Base-by-base conservation (phyloP, 495 filamentous ascomycete species). In the Thermothielavioides terrestris region DNA sequence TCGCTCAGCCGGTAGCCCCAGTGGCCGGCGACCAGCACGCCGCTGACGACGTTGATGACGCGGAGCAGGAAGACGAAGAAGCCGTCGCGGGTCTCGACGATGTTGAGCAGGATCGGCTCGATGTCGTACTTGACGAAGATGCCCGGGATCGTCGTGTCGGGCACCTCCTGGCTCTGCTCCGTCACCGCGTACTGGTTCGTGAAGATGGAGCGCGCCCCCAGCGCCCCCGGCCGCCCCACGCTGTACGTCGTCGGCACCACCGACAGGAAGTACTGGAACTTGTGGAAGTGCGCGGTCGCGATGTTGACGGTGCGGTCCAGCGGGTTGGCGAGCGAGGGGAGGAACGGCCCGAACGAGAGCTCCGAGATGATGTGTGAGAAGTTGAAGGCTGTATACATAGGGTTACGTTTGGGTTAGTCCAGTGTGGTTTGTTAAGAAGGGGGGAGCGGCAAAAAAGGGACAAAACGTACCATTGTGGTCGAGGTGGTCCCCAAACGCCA, bases 41-140 rank as follows among this genome's bases (percentile, higher is more conserved):
- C 80, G 43, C 73, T 76, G 12, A 83, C 60, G 27, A 83, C 68
- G 58, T 83, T 78, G 17, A 79, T 80, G 27, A 94, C 64, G 61
- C 90, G 78, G 56, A 99, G 76, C 30, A 89, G 31, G 59, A 97
- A 77, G 20, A 75, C 70, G 47, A 94, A 64, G 46, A 96, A 74
- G 15, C 84, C 74, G 34, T 80, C 82, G 56, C 91, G 75, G 59
- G 83, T 81, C 70, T 96, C 92, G 54, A 83, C 83, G 45, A 99
- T 81, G 21, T 83, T 81, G 25, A 99, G 71, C 57, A 88, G 64
- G 58, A 99, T 91, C 4, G 92, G 92, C 78, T 99, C 92, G 62
- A 99, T 96, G 67, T 97, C 91, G 65, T 91, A 99, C 73, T 97
- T 97, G 77, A 99, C 89, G 68, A 95, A 99, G 56, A 99, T 86